Evolutionary conservation across 2,329 filamentous ascomycete species (phyloP), one percentile per base, ranked within the genome.

Genomic region (Trichoderma atrobrunneum): DNA sequence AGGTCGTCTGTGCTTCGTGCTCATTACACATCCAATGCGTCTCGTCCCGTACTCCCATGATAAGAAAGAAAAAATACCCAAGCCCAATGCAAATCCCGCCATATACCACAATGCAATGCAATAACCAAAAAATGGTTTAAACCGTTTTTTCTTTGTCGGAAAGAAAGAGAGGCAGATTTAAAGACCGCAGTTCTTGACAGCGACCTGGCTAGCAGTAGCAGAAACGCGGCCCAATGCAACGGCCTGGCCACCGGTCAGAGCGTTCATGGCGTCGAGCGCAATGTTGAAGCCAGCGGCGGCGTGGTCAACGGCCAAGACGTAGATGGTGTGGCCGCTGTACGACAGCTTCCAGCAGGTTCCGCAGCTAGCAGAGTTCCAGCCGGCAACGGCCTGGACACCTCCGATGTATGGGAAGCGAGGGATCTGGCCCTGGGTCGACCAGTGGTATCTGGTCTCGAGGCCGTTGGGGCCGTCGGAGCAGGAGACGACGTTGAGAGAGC

Each of bases 391-490:
- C 8, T 84, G 80, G 24, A 83, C 82, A 36, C 87, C 89, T 39
- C 87, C 89, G 73, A 91, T 85, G 79, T 85, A 83, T 43, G 87
- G 85, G 81, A 87, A 90, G 43, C 76, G 74, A 18, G 84, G 83
- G 75, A 89, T 79, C 34, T 84, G 77, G 68, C 84, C 84, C 80
- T 89, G 87, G 1, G 81, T 88, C 67, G 81, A 78, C 88, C 87
- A 92, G 76, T 85, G 85, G 82, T 88, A 88, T 77, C 84, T 86
- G 76, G 87, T 89, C 74, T 88, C 88, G 74, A 93, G 85, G 72
- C 91, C 91, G 81, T 93, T 91, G 73, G 74, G 61, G 70, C 91
- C 91, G 78, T 93, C 89, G 36, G 89, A 91, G 87, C 91, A 94
- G 73, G 90, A 80, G 59, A 94, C 86, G 6, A 78, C 80, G 39